These are phyloP conservation scores for Hymenoscyphus infarciens DNA, from an alignment of 2,329 filamentous ascomycete species.

Conservation along the genomic window DNA sequence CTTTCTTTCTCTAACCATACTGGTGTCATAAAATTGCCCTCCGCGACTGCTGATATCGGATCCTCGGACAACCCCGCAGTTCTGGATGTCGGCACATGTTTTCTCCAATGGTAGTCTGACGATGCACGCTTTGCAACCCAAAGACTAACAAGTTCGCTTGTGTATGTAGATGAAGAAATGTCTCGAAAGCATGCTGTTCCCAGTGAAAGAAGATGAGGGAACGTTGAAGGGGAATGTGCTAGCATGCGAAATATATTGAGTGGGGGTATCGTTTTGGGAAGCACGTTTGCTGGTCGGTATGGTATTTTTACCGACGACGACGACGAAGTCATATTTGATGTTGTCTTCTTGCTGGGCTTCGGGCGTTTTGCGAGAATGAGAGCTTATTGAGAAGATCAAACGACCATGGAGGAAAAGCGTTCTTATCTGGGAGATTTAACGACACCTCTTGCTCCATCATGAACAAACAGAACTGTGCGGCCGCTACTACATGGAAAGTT, in stretches of 20 bases:
- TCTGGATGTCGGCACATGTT: slow-evolving; percentile 23
- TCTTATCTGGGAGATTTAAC: slow-evolving; percentile 9
- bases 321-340: slow-evolving; percentile 18
- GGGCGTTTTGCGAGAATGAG: neutral
- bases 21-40: slow-evolving; percentile 19
- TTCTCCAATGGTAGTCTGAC: slow-evolving; percentile 28
- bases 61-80: slow-evolving; percentile 19
- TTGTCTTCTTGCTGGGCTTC: neutral
- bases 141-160: slow-evolving; percentile 24
- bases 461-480: neutral
- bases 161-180: slow-evolving; percentile 23
- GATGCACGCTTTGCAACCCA: slow-evolving; percentile 20
- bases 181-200: slow-evolving; percentile 28
- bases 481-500: slow-evolving; percentile 5
- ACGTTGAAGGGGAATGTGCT: slow-evolving; percentile 27
- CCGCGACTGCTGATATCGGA: slow-evolving; percentile 21
- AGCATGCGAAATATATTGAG: slow-evolving; percentile 26
- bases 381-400: slow-evolving; percentile 3
- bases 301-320: slow-evolving; percentile 19
- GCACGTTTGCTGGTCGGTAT: slow-evolving; percentile 22
- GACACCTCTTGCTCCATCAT: slow-evolving; percentile 3
- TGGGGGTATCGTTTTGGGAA: slow-evolving; percentile 24
- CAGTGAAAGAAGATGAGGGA: slow-evolving; percentile 25
- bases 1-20: slow-evolving; percentile 24
- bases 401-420: slow-evolving; percentile 2